Conservation (phyloP, 192 early-diverging fungal genomes). For the Entophlyctis helioformis region DNA sequence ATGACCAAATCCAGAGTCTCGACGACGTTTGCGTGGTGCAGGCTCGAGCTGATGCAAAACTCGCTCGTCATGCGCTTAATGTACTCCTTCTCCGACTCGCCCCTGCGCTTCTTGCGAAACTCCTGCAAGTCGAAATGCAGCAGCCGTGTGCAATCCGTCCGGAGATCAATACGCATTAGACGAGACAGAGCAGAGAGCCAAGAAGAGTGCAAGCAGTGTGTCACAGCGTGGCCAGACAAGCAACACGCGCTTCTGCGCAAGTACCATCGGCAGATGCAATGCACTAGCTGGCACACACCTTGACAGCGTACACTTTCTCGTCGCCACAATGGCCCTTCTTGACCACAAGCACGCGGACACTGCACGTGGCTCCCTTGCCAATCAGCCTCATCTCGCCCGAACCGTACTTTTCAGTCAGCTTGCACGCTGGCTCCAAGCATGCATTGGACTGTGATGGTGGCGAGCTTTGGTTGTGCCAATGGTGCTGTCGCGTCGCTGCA, state of each 20-base stretch:
- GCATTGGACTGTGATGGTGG: no score
- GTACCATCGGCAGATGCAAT: no score
- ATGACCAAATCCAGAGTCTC: constrained; percentile 9
- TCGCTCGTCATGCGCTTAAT: constrained; percentile 6
- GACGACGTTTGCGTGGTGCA: constrained; percentile 11
- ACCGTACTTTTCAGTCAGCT: constrained; percentile 5
- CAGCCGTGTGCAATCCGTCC: constrained; percentile 57
- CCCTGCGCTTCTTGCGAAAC: background rate
- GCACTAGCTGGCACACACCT: background rate
- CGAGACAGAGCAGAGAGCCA: no score
- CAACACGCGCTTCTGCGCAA: no score
- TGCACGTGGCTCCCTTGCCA: constrained; percentile 6
- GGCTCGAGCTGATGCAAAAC: constrained; percentile 19
- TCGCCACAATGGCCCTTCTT: background rate
- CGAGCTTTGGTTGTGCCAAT: no score
- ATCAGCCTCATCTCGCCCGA: constrained; percentile 1
- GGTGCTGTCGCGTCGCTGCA: no score
- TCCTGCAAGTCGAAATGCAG: constrained; percentile 30
- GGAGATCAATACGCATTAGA: constrained; percentile 50
- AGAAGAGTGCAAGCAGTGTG: no score
- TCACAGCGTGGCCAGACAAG: no score
- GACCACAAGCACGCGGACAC: constrained; percentile 4
- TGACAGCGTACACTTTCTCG: constrained; percentile 5
- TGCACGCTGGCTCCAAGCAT: constrained; percentile 2
- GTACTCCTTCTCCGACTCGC: constrained; percentile 1